Percentiles rank a stretch among this genome's conserved stretches.
Conservation (phyloP, 305 asterid genomes). For the Monarda citriodora region DNA sequence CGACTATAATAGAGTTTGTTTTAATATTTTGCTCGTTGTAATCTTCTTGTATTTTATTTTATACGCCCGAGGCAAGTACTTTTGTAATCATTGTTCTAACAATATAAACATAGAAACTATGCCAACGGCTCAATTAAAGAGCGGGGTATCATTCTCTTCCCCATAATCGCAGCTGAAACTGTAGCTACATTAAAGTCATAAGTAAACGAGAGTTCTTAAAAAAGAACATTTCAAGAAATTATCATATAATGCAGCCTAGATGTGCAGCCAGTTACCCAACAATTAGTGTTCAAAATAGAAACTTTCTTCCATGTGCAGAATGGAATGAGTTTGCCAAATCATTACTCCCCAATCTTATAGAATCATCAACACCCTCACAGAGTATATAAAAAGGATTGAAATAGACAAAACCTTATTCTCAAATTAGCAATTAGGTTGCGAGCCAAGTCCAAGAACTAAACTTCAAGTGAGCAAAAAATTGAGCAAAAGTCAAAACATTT, state of each 20-base stretch:
- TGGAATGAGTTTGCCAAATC: background rate
- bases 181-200: background rate
- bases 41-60: too few species aligned
- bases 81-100: too few species aligned
- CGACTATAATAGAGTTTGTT: too few species aligned
- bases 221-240: conserved; percentile 2
- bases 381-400: background rate
- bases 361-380: background rate
- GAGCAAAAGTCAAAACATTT: background rate
- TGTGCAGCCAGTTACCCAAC: conserved; percentile 6
- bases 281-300: conserved; percentile 8
- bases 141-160: conserved; percentile 4
- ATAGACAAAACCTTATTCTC: background rate
- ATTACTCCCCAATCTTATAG: background rate
- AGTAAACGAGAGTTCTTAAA: background rate
- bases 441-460: background rate
- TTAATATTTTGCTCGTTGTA: too few species aligned
- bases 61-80: too few species aligned
- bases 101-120: too few species aligned
- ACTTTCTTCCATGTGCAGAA: background rate
- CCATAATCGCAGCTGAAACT: conserved; percentile 11
- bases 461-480: conserved; percentile 5
- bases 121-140: conserved; percentile 11
- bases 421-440: background rate
- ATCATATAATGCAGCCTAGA: background rate